Conservation (phyloP, 169 alveolate species). For the Eimeria maxima region DNA sequence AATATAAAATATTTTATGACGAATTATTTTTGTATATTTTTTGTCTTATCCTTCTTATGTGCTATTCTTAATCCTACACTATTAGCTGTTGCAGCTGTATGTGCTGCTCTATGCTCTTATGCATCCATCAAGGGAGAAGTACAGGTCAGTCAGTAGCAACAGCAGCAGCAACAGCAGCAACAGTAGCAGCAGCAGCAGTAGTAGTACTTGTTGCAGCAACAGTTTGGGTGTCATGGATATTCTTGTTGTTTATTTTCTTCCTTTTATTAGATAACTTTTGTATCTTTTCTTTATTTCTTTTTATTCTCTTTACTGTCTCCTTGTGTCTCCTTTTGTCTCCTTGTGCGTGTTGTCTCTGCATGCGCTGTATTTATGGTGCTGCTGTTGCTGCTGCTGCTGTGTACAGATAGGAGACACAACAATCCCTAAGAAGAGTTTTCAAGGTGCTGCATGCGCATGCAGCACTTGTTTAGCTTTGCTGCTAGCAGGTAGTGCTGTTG, state of each 20-base stretch:
- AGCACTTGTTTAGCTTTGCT: constrained; percentile 2
- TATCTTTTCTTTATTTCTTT: not conserved
- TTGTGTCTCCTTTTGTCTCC: not conserved
- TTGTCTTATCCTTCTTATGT: not conserved
- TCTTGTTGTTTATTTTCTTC: not conserved
- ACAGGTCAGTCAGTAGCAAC: constrained; percentile 8
- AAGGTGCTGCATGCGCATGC: not conserved
- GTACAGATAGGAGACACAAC: constrained; percentile 49
- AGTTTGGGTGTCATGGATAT: not conserved
- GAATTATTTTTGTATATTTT: constrained; percentile 64
- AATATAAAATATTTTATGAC: constrained; percentile 51
- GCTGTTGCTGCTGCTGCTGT: not conserved
- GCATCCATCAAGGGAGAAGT: constrained; percentile 65
- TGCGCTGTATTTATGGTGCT: too few relatives aligned
- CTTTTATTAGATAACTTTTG: too few relatives aligned
- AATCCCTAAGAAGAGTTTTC: constrained; percentile 29
- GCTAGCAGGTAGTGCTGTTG: constrained; percentile 67
- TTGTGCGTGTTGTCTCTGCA: not conserved
- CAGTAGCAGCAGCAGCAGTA: constrained; percentile 40
- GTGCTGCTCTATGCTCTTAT: constrained; percentile 63
- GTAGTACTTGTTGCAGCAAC: constrained; percentile 5
- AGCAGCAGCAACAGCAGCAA: constrained; percentile 7
- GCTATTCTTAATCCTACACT: constrained; percentile 69
- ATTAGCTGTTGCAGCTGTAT: constrained; percentile 16
- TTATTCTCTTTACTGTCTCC: not conserved